Conservation (phyloP, 257 asterid genomes). For the Nicotiana sylvestris region DNA sequence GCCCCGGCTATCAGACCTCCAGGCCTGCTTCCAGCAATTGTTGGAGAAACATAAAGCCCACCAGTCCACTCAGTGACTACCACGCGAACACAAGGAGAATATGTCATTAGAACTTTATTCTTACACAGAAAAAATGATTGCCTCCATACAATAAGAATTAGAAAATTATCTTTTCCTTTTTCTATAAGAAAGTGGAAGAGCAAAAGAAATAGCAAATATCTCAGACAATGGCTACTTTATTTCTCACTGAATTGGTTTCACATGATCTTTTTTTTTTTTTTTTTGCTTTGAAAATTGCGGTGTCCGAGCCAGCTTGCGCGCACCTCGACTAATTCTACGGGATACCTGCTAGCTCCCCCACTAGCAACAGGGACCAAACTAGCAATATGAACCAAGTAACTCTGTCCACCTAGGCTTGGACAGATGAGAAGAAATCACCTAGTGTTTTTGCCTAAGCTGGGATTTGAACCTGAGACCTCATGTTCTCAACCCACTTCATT, state of each 20-base stretch:
- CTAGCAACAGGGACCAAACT: too few species aligned
- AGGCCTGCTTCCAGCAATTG: slow-evolving; percentile 98
- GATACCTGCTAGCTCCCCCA: too few species aligned
- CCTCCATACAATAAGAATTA: neutral
- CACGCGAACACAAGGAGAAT: slow-evolving; percentile 6
- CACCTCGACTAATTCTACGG: too few species aligned
- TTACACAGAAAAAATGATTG: neutral
- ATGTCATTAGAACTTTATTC: neutral
- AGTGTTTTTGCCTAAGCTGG: too few species aligned
- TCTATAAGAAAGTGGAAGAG: neutral
- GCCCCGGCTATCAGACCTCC: slow-evolving; percentile 97
- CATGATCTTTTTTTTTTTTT: neutral
- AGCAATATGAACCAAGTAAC: too few species aligned
- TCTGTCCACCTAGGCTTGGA: too few species aligned
- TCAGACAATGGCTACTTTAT: neutral
- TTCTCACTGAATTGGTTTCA: slow-evolving; percentile 6
- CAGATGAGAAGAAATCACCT: too few species aligned
- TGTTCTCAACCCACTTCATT: too few species aligned
- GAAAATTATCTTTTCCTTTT: neutral
- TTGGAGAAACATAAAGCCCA: slow-evolving; percentile 91
- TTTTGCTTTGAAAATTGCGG: too few species aligned
- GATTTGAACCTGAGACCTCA: too few species aligned
- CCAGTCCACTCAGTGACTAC: slow-evolving; percentile 99
- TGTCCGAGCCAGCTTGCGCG: too few species aligned
- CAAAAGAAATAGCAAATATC: neutral